Conservation (phyloP, 352 stramenopile genomes). For the Globisporangium megalacanthum region DNA sequence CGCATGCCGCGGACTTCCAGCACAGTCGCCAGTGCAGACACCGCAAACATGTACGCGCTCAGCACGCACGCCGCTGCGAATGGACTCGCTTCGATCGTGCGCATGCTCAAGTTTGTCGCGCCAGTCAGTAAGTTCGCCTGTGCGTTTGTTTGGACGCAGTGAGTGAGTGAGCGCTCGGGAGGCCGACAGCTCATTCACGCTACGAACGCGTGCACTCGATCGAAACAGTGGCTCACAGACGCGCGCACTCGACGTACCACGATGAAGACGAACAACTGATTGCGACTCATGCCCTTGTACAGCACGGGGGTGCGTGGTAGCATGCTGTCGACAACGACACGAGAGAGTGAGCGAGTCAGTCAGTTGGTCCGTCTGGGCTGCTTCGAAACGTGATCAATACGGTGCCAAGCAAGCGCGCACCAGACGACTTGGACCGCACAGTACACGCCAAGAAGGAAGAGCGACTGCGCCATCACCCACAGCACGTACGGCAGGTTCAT, state of each 20-base stretch:
- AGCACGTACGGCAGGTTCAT: conserved; percentile 77
- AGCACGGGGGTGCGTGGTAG: conserved; percentile 57
- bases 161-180: neutral
- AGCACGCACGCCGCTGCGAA: conserved; percentile 38
- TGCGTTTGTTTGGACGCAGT: neutral
- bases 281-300: conserved; percentile 70
- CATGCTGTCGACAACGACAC: conserved; percentile 26
- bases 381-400: neutral
- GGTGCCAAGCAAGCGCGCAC: conserved; percentile 35
- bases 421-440: conserved; percentile 52
- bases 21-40: conserved; percentile 48
- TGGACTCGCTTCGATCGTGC: conserved; percentile 61
- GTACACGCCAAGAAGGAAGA: conserved; percentile 56
- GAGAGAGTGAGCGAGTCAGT: neutral
- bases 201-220: too few species aligned
- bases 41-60: conserved; percentile 53
- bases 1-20: conserved; percentile 49
- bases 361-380: neutral
- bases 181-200: too few species aligned
- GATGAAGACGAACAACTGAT: conserved; percentile 84
- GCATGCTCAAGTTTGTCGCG: conserved; percentile 73
- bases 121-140: conserved; percentile 79
- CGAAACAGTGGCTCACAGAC: too few species aligned
- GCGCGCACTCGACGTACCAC: conserved; percentile 28
- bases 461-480: conserved; percentile 65